A percentile compares a stretch with the other conserved stretches of the same genome.
phyloP scores from a whole-genome alignment of 1,284 basidiomycete genomes.

The Spongiforma sp. region DNA sequence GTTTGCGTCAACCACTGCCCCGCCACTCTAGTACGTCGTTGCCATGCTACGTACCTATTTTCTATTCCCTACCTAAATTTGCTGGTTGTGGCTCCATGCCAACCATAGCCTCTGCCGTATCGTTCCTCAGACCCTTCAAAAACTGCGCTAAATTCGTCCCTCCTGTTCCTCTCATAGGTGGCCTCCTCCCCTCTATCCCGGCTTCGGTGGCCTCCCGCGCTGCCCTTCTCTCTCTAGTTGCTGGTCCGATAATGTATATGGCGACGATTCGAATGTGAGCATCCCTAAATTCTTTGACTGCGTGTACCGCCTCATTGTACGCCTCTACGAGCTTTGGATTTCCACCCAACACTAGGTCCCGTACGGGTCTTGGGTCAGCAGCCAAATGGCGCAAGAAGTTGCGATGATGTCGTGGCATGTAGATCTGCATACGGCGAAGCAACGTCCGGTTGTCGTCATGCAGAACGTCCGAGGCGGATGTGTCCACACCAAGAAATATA shows the following conservation, averaged over 20 bases:
- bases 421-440: constrained; percentile 81
- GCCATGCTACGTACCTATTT: too few species aligned
- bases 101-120: constrained; percentile 29
- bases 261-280: constrained; percentile 89
- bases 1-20: too few species aligned
- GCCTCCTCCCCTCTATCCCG: constrained; percentile 30
- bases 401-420: constrained; percentile 94
- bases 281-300: constrained; percentile 84
- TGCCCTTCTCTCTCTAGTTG: constrained; percentile 44
- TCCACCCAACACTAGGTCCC: constrained; percentile 34
- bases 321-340: constrained; percentile 53
- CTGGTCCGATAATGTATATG: constrained; percentile 82
- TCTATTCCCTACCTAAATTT: too few species aligned
- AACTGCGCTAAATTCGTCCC: constrained; percentile 69
- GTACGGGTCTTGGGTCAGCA: constrained; percentile 63
- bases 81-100: neutral
- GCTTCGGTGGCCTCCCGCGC: constrained; percentile 23
- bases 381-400: constrained; percentile 85
- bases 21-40: too few species aligned
- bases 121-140: constrained; percentile 29
- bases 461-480: constrained; percentile 27
- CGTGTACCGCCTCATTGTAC: constrained; percentile 76
- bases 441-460: constrained; percentile 48
- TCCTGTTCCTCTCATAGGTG: constrained; percentile 76
- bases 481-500: constrained; percentile 87